Conservation (phyloP, 106 monocot genomes). For the Allium cepa region DNA sequence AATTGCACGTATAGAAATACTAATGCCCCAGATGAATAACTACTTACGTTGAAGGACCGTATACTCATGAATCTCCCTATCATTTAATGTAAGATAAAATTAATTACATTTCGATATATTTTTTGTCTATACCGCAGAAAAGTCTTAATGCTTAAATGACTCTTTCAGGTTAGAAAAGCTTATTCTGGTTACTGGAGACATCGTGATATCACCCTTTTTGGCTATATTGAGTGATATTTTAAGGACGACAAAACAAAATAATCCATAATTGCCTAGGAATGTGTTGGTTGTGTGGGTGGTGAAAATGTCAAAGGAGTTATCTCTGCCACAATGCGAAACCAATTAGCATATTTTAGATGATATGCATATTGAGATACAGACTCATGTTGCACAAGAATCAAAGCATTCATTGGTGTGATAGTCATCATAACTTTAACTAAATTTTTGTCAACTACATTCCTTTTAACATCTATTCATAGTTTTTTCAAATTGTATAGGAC, state of each 20-base stretch:
- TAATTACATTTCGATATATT: background rate
- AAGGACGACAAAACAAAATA: constrained; percentile 37
- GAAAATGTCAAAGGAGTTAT: constrained; percentile 78
- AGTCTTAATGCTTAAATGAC: background rate
- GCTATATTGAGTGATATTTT: constrained; percentile 82
- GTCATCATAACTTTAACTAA: background rate
- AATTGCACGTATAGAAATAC: too few species aligned
- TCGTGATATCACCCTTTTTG: constrained; percentile 89
- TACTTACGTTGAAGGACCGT: constrained; percentile 70
- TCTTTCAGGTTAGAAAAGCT: constrained; percentile 82
- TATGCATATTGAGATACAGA: constrained; percentile 64
- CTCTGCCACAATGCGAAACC: constrained; percentile 49
- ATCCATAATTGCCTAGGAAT: constrained; percentile 62
- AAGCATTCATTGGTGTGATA: constrained; percentile 53
- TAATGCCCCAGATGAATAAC: constrained; percentile 9
- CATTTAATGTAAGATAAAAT: constrained; percentile 71
- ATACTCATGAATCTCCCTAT: constrained; percentile 43
- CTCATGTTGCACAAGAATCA: constrained; percentile 82
- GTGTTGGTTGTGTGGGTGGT: constrained; percentile 84
- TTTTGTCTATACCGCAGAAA: background rate
- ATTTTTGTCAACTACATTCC: background rate
- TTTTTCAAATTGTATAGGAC: too few species aligned
- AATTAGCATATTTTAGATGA: constrained; percentile 38
- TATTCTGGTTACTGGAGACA: constrained; percentile 86
- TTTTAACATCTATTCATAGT: too few species aligned